Base-by-base conservation (phyloP, 2,329 filamentous ascomycete genomes). In the Aspergillus sp. region DNA sequence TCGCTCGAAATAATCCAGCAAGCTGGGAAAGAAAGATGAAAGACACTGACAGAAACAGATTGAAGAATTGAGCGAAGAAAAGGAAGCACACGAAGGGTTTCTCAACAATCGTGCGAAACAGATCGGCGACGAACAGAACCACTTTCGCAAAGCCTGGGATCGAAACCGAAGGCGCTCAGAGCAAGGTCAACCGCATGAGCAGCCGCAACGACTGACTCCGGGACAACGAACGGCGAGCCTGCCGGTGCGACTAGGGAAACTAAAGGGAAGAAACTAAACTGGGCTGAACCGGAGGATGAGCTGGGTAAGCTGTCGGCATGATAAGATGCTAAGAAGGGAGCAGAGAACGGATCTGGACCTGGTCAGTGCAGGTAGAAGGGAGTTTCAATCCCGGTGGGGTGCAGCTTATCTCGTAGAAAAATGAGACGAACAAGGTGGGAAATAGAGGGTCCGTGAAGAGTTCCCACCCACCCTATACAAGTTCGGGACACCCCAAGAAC, bases 61-160 rank as follows among this genome's bases (percentile, higher is more conserved):
- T 30, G 59, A 73, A 59, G 55, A 56, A 2, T 59, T 74, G 13
- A 64, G 52, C 22, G 68, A 72, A 51, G 70, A 74, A 54, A 74
- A 74, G 63, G 64, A 68, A 53, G 66, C 71, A 4, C 71, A 73
- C 44, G 61, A 67, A 36, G 61, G 64, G 6, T 74, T 74, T 39
- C 51, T 71, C 22, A 61, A 66, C 30, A 62, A 66, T 48, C 71
- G 71, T 5, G 64, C 67, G 17, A 68, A 66, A 49, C 71, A 74
- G 52, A 67, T 70, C 36, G 63, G 67, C 5, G 69, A 74, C 11
- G 71, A 74, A 48, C 68, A 67, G 36, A 57, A 59, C n/a, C 66
- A 68, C 56, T 74, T 74, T 54, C 70, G 71, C 41, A 72, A 71
- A 50, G 65, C 68, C 8, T 73, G 69, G 67, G 69, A 63, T 53